Evolutionary conservation across 2,329 filamentous ascomycete genomes (phyloP).

Genomic region (Alternaria panax): DNA sequence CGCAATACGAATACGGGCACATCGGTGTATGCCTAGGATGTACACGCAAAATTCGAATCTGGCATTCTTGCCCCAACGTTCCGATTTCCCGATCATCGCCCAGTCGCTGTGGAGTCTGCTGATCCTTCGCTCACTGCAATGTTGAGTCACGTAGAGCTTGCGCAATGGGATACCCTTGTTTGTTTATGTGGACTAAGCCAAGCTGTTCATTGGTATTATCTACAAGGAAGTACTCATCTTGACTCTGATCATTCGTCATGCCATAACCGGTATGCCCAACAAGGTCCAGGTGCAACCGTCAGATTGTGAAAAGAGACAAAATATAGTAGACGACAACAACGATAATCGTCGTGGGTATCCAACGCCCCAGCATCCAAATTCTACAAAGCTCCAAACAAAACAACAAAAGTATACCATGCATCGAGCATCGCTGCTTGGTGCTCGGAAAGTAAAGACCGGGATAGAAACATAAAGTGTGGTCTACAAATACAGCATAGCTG

Average conservation of each 20-base stretch:
- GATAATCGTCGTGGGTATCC: slow-evolving; percentile 37
- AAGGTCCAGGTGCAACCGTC: slow-evolving; percentile 12
- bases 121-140: not conserved
- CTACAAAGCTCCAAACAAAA: slow-evolving; percentile 11
- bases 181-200: slow-evolving; percentile 10
- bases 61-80: not conserved
- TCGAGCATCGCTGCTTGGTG: slow-evolving; percentile 18
- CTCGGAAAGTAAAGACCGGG: slow-evolving; percentile 9
- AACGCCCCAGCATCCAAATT: slow-evolving; percentile 31
- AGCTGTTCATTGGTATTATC: slow-evolving; percentile 24
- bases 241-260: slow-evolving; percentile 18
- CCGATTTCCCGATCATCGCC: not conserved
- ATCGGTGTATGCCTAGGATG: not conserved
- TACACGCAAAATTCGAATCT: slow-evolving; percentile 8
- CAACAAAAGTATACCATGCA: slow-evolving; percentile 5
- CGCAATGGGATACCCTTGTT: not conserved
- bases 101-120: not conserved
- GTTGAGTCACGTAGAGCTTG: not conserved
- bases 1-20: slow-evolving; percentile 5
- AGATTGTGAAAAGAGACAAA: slow-evolving; percentile 26
- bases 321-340: slow-evolving; percentile 5
- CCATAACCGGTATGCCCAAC: slow-evolving; percentile 11
- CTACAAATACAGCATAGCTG: slow-evolving; percentile 18
- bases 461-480: slow-evolving; percentile 9
- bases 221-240: slow-evolving; percentile 21